Conservation (phyloP, 306 rosid genomes). For the Medicago ruthenica region DNA sequence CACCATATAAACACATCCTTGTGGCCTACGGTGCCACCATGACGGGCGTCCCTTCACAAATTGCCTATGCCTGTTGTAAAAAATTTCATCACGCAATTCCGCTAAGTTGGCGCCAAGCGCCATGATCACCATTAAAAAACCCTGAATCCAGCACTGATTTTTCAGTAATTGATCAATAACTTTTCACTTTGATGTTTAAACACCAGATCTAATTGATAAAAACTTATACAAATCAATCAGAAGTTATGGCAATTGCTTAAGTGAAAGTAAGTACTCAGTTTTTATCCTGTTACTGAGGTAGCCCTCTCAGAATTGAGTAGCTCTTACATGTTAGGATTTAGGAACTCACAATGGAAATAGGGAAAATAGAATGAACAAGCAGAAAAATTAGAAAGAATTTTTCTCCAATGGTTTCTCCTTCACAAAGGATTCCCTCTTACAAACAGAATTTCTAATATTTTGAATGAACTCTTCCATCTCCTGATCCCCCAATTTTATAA, state of each 20-base stretch:
- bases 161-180: slow-evolving; percentile 26
- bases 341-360: neutral
- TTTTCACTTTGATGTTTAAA: slow-evolving; percentile 33
- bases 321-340: neutral
- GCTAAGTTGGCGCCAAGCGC: neutral
- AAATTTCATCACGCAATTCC: neutral
- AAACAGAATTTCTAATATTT: neutral
- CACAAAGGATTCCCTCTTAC: neutral
- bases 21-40: neutral
- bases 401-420: neutral
- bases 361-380: neutral
- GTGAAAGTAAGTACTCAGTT: slow-evolving; percentile 1
- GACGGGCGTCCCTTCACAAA: neutral
- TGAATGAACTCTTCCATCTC: slow-evolving; percentile 5
- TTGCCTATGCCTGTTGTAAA: neutral
- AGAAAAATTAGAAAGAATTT: neutral
- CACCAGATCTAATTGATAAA: slow-evolving; percentile 15
- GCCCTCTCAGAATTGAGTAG: slow-evolving; percentile 18
- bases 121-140: neutral
- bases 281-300: slow-evolving; percentile 5
- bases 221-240: slow-evolving; percentile 1
- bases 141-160: slow-evolving; percentile 1
- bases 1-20: neutral
- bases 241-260: slow-evolving; percentile 23
- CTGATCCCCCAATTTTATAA: neutral